Conservation (phyloP, 2,329 filamentous ascomycete species). For the Trichoderma cornu-damae region DNA sequence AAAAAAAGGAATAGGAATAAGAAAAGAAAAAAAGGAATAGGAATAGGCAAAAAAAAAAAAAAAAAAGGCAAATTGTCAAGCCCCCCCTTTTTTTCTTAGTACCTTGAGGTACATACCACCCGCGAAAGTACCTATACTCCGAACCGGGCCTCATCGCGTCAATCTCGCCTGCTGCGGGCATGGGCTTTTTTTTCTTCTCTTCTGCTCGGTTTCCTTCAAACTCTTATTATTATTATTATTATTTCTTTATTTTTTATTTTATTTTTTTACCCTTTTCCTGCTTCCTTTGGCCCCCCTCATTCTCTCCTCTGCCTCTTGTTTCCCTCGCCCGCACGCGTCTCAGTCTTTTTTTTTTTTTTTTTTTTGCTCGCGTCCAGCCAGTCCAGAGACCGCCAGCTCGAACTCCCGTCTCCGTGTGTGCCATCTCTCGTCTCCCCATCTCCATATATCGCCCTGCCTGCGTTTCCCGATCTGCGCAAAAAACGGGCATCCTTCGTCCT, state of each 20-base stretch:
- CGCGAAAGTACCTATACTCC: not conserved
- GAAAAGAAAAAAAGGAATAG: conserved; percentile 3
- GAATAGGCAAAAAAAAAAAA: not conserved
- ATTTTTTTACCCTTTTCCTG: not conserved
- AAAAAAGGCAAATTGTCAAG: conserved; percentile 12
- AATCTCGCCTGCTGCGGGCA: conserved; percentile 9
- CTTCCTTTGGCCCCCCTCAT: not conserved
- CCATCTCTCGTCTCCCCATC: too few species aligned
- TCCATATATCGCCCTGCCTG: not conserved
- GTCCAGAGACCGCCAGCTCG: conserved; percentile 2
- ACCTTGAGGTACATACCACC: not conserved
- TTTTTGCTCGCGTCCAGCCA: not conserved
- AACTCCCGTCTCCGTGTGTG: not conserved
- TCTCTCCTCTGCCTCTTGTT: not conserved
- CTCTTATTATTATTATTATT: not conserved
- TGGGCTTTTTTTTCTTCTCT: not conserved
- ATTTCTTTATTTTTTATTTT: not conserved
- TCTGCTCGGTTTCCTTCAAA: not conserved
- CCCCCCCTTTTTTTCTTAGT: conserved; percentile 13
- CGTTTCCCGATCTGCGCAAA: not conserved
- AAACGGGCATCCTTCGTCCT: not conserved
- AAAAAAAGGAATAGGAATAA: too few species aligned
- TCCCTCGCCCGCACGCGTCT: too few species aligned
- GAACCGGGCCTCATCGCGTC: conserved; percentile 8
- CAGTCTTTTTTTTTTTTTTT: not conserved